These are phyloP conservation scores for Citrus hindsii DNA, from an alignment of 345 rosid species.

Conservation along the genomic window DNA sequence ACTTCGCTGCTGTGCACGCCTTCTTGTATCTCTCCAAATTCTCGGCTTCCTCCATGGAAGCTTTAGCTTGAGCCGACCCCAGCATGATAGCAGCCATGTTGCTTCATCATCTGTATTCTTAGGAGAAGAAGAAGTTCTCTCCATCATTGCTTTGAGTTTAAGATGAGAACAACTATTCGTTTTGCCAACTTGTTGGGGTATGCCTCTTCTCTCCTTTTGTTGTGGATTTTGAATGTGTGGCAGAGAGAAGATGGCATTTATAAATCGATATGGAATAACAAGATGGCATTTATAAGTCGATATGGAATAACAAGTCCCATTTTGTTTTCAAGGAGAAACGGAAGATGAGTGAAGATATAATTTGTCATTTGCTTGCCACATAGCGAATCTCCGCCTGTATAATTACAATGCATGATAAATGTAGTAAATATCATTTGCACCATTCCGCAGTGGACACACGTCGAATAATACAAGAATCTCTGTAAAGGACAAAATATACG, in stretches of 20 bases:
- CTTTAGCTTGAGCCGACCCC: slow-evolving; percentile 42
- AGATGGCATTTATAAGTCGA: background rate
- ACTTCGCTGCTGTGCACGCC: background rate
- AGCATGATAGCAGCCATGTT: slow-evolving; percentile 31
- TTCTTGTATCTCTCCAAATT: slow-evolving; percentile 2
- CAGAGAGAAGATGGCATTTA: slow-evolving; percentile 7
- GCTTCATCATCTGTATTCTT: slow-evolving; percentile 13
- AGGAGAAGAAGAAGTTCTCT: slow-evolving; percentile 12
- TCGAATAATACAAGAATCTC: background rate
- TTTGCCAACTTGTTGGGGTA: slow-evolving; percentile 6
- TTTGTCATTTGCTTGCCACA: background rate
- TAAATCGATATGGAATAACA: background rate
- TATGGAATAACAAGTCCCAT: background rate
- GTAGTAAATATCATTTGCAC: background rate
- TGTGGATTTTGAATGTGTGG: slow-evolving; percentile 37
- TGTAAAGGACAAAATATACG: background rate
- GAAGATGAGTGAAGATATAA: background rate
- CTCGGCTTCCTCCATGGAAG: slow-evolving; percentile 34
- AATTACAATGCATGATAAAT: background rate
- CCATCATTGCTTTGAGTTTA: slow-evolving; percentile 16
- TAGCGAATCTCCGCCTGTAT: background rate
- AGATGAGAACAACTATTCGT: slow-evolving; percentile 1
- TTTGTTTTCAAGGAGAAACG: background rate
- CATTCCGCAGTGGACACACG: background rate
- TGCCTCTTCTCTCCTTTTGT: background rate